These are phyloP conservation scores for Aspergillus fischeri DNA, from an alignment of 2,329 filamentous ascomycete genomes.

Conservation along the genomic window DNA sequence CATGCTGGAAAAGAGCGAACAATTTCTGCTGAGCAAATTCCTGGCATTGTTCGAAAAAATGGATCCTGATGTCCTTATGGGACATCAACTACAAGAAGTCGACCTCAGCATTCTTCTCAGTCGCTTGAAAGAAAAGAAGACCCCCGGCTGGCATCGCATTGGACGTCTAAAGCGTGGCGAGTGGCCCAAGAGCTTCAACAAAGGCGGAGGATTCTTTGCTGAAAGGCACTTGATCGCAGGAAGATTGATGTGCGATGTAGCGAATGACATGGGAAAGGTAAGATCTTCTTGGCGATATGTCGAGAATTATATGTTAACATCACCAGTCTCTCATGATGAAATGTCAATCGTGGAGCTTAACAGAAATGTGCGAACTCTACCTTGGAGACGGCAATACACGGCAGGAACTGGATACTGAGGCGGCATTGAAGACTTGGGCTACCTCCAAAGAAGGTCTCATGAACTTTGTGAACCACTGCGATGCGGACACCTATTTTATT, in stretches of 20 bases:
- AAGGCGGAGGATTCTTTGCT: slow-evolving; percentile 83
- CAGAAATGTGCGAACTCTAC: slow-evolving; percentile 94
- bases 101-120: slow-evolving; percentile 89
- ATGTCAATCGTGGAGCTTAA: slow-evolving; percentile 96
- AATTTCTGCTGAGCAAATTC: slow-evolving; percentile 81
- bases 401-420: slow-evolving; percentile 83
- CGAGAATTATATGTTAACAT: slow-evolving; percentile 20
- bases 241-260: slow-evolving; percentile 85
- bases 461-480: slow-evolving; percentile 90
- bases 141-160: slow-evolving; percentile 89
- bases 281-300: slow-evolving; percentile 1
- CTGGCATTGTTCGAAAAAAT: slow-evolving; percentile 80
- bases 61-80: slow-evolving; percentile 90
- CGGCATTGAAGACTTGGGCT: slow-evolving; percentile 81
- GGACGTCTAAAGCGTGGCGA: slow-evolving; percentile 76
- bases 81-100: slow-evolving; percentile 94
- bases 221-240: slow-evolving; percentile 88
- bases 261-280: slow-evolving; percentile 88
- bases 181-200: slow-evolving; percentile 85
- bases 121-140: slow-evolving; percentile 83
- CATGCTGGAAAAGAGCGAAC: slow-evolving; percentile 77
- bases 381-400: slow-evolving; percentile 68
- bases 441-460: slow-evolving; percentile 78
- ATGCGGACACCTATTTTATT: slow-evolving; percentile 94
- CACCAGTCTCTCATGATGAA: slow-evolving; percentile 79